Evolutionary conservation across 192 early-diverging fungal genomes (phyloP), one percentile per base, ranked within the genome.

Genomic region (Pilaira anomala): DNA sequence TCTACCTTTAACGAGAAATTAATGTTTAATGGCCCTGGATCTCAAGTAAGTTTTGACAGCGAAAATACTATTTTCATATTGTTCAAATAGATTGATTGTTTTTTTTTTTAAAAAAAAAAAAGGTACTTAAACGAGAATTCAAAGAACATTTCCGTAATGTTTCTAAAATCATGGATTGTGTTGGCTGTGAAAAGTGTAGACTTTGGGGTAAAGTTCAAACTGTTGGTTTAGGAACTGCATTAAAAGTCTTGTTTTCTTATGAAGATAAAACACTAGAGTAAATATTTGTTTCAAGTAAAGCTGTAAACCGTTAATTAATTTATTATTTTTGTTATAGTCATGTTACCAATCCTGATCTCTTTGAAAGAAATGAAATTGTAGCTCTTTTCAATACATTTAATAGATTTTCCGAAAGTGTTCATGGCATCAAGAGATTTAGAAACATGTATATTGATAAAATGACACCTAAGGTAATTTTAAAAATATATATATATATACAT

Each of bases 171-270:
- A 98, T 99, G 96, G 98, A 99, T 78, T 99, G 98, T 72, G 94
- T 97, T 22, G 93, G 89, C 1, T 99, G 98, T 71, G 94, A 99
- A 77, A 99, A 99, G 76, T 99, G 98, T 66, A 74, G 93, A 42
- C 77, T 99, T 30, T 99, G 98, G 98, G 98, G 98, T 24, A 99
- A 99, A 70, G 67, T 97, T 7, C 98, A 99, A 80, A 88, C 86
- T 1, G 86, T 90, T 63, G 97, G 97, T 7, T 75, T 99, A n/a
- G 98, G 90, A 55, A 95, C 96, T 0, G 98, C 96, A 2, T 80
- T 99, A 41, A 99, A 99, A 76, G 78, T 96, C 16, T 78, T 99
- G 48, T 98, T 99, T 74, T 92, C 93, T 5, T 93, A 90, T 71
- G 90, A 86, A 19, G 92, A 97, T 48, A 81, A 83, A 12, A 71